These are phyloP conservation scores for Medicago lupulina DNA, from an alignment of 306 rosid species.

Conservation along the genomic window DNA sequence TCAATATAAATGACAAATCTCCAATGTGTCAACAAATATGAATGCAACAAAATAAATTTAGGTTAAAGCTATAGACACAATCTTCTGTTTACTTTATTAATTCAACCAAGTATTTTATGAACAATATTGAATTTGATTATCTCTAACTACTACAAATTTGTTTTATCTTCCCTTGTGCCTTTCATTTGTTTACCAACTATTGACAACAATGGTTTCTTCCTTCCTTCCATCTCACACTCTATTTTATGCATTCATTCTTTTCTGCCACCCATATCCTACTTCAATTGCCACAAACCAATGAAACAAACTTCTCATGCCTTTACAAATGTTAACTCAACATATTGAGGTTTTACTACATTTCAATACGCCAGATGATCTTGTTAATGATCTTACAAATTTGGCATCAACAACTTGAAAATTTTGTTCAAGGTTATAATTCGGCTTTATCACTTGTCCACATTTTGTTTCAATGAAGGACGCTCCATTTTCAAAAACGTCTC, in stretches of 20 bases:
- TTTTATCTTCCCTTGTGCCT: conserved; percentile 5
- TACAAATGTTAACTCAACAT: neutral
- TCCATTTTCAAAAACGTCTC: neutral
- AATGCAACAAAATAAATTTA: neutral
- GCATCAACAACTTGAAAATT: neutral
- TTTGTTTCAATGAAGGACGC: neutral
- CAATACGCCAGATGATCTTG: neutral
- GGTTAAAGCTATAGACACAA: conserved; percentile 29
- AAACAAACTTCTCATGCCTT: conserved; percentile 43
- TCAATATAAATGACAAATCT: neutral
- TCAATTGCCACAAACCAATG: conserved; percentile 39
- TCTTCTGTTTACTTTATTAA: conserved; percentile 8
- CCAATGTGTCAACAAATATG: neutral
- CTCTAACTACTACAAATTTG: neutral
- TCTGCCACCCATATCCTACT: conserved; percentile 36
- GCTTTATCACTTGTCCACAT: neutral
- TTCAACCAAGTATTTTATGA: conserved; percentile 16
- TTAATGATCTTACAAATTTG: neutral
- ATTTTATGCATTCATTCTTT: conserved; percentile 42
- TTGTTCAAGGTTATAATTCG: neutral
- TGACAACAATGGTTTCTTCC: conserved; percentile 47
- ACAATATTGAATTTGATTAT: conserved; percentile 9
- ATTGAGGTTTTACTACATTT: neutral
- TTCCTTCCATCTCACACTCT: conserved; percentile 32
- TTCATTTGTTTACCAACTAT: conserved; percentile 9